phyloP scores from a whole-genome alignment of 495 filamentous ascomycete species.

The Cercophora scortea region DNA sequence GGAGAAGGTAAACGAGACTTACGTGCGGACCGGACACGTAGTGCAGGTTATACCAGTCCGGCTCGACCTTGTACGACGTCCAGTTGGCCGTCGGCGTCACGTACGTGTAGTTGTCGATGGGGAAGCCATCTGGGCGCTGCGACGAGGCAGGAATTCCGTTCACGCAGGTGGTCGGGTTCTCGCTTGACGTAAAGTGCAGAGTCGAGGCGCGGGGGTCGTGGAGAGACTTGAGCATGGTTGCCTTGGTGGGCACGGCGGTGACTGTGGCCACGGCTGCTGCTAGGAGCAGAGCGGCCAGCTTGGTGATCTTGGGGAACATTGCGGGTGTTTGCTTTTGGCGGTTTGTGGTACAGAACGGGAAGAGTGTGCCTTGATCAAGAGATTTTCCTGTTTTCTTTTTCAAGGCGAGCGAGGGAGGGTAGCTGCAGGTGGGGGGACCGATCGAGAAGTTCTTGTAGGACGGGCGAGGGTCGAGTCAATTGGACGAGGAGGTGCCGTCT shows the following conservation, averaged over 20 bases:
- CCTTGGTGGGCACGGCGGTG: not conserved
- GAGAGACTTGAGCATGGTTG: not conserved
- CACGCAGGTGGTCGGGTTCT: not conserved
- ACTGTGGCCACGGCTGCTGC: not conserved
- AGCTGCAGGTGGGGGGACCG: no score
- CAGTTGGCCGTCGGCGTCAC: conserved; percentile 5
- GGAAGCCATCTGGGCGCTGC: conserved; percentile 1
- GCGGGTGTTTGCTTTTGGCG: not conserved
- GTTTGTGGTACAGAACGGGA: no score
- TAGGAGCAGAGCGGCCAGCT: not conserved
- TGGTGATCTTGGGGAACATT: not conserved
- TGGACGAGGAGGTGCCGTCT: no score
- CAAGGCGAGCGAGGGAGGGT: no score
- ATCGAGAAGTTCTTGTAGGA: no score
- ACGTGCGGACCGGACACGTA: conserved; percentile 21
- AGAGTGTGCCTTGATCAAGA: no score
- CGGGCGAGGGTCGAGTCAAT: no score
- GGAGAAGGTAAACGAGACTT: not conserved
- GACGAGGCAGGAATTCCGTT: conserved; percentile 3
- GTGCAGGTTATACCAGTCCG: conserved; percentile 14
- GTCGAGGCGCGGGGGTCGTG: not conserved
- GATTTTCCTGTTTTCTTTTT: no score
- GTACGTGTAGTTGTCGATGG: conserved; percentile 16
- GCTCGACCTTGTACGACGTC: conserved; percentile 11
- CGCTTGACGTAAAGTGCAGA: not conserved